Percentiles rank a stretch among this genome's conserved stretches.
These are phyloP conservation scores for Saccharata proteae DNA, from an alignment of 2,329 filamentous ascomycete species.

Conservation along the genomic window DNA sequence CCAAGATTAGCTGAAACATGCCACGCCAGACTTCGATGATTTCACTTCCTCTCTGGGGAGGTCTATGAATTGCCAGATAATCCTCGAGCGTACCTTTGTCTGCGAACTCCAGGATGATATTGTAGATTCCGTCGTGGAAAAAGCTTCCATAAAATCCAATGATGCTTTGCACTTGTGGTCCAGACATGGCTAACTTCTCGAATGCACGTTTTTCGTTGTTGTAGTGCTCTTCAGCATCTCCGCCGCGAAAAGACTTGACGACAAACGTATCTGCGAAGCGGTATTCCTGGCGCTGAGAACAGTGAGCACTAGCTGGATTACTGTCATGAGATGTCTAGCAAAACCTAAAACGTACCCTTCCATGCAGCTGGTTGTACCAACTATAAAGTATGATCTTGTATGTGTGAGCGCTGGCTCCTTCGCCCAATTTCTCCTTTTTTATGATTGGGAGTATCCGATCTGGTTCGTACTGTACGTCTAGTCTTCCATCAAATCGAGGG, in stretches of 20 bases:
- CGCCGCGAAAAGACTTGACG: slow-evolving; percentile 11
- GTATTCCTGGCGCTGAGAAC: no score
- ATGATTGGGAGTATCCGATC: slow-evolving; percentile 10
- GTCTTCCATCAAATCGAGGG: neutral
- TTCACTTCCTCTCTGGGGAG: slow-evolving; percentile 15
- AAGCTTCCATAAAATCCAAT: slow-evolving; percentile 13
- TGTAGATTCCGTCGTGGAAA: slow-evolving; percentile 12
- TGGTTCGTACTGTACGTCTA: neutral
- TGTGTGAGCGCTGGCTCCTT: no score
- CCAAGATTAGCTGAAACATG: slow-evolving; percentile 17
- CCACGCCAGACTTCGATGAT: slow-evolving; percentile 21
- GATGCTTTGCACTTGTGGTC: no score
- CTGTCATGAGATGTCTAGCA: no score
- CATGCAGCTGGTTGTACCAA: slow-evolving; percentile 10
- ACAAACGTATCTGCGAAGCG: no score
- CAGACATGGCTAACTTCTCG: slow-evolving; percentile 8
- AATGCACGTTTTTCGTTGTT: slow-evolving; percentile 12
- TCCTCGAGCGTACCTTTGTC: slow-evolving; percentile 20
- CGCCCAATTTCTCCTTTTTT: neutral
- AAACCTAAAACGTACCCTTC: neutral
- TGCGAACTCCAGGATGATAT: slow-evolving; percentile 26
- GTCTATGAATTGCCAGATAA: slow-evolving; percentile 14
- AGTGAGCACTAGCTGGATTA: no score
- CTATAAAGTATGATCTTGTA: slow-evolving; percentile 10
- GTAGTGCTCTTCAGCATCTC: slow-evolving; percentile 8